These are phyloP conservation scores for Stephania japonica DNA, from an alignment of 164 flowering plant genomes.

Conservation along the genomic window DNA sequence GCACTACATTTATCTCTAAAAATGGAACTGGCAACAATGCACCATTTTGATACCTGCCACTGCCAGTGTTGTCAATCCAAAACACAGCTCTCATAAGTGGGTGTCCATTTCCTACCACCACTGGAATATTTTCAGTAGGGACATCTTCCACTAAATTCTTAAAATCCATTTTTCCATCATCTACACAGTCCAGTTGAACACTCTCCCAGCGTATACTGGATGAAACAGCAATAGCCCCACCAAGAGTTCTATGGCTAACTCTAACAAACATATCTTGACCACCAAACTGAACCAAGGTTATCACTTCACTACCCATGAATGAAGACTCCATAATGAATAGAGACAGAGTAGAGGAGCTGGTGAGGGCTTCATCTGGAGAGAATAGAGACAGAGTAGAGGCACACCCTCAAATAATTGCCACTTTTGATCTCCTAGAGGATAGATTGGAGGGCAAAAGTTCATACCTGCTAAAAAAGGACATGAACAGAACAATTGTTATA, in stretches of 20 bases:
- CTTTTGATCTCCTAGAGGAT: too few relatives aligned
- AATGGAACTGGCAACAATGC: slow-evolving; percentile 36
- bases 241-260: slow-evolving; percentile 81
- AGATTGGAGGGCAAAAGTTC: too few relatives aligned
- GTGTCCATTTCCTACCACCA: too few relatives aligned
- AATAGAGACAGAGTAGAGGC: too few relatives aligned
- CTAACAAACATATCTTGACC: slow-evolving; percentile 63
- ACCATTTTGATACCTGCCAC: too few relatives aligned
- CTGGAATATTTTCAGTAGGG: too few relatives aligned
- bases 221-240: slow-evolving; percentile 88
- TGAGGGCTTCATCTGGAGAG: slow-evolving; percentile 77
- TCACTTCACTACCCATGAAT: slow-evolving; percentile 37
- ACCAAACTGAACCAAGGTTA: slow-evolving; percentile 71
- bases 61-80: too few relatives aligned
- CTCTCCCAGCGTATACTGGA: slow-evolving; percentile 66
- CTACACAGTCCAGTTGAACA: slow-evolving; percentile 75
- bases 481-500: too few relatives aligned
- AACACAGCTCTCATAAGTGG: too few relatives aligned
- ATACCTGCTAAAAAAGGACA: too few relatives aligned
- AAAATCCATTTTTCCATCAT: slow-evolving; percentile 38
- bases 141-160: too few relatives aligned
- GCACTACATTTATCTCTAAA: slow-evolving; percentile 55
- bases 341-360: slow-evolving; percentile 78
- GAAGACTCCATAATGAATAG: slow-evolving; percentile 73
- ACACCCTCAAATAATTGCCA: too few relatives aligned